These are phyloP conservation scores for Dictyostelium firmibasis DNA, from an alignment of 78 protist species.

Conservation along the genomic window DNA sequence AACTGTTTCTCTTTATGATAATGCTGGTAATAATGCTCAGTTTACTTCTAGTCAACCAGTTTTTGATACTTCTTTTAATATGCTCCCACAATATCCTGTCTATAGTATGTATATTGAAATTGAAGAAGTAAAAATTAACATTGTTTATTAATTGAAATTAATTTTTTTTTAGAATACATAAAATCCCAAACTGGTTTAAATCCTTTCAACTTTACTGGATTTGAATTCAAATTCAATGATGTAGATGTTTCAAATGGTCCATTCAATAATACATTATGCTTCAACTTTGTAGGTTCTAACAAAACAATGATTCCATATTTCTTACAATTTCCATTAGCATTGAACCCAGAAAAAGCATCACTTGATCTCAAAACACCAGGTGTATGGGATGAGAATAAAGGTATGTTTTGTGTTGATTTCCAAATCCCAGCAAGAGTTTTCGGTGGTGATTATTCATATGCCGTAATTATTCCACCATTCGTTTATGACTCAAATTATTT, in stretches of 20 bases:
- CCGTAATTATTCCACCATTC: not conserved
- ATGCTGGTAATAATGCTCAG: not conserved
- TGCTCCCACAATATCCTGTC: not conserved
- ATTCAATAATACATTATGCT: not conserved
- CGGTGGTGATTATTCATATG: not conserved
- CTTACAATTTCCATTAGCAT: not conserved
- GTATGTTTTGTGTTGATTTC: slow-evolving; percentile 9
- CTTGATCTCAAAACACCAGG: not conserved
- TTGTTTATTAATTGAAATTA: not conserved
- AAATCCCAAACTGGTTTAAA: not conserved
- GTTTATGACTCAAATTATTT: not conserved
- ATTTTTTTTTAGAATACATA: not conserved
- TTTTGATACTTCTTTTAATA: not conserved
- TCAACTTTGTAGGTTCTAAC: not conserved
- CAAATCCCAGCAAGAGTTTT: slow-evolving; percentile 5
- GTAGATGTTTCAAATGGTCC: not conserved
- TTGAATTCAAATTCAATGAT: slow-evolving; percentile 7
- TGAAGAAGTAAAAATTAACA: no score
- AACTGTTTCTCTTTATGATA: not conserved
- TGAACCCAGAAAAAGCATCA: not conserved
- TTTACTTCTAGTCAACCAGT: not conserved
- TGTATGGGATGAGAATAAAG: not conserved
- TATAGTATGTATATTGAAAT: not conserved
- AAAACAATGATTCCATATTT: not conserved
- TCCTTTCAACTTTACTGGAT: not conserved